Evolutionary conservation across 768 basidiomycete species (phyloP).

Genomic region (Sarcodon aspratus): DNA sequence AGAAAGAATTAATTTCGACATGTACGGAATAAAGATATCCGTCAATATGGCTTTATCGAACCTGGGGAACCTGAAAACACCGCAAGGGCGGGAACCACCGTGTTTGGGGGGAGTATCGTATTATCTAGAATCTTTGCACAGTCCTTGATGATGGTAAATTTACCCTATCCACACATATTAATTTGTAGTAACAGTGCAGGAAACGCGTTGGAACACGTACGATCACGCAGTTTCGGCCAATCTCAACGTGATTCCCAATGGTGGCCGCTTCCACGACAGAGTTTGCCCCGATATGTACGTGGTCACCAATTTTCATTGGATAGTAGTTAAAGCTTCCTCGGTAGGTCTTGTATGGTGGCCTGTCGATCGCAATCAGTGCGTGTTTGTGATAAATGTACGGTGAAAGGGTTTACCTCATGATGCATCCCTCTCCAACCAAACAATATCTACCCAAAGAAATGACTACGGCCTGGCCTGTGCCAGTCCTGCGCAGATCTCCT

Average conservation of each 20-base stretch:
- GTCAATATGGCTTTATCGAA: slow-evolving; percentile 14
- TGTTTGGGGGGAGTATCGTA: slow-evolving; percentile 83
- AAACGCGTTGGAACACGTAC: slow-evolving; percentile 30
- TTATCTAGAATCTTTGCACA: slow-evolving; percentile 85
- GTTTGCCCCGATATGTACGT: slow-evolving; percentile 87
- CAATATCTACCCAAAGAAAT: slow-evolving; percentile 92
- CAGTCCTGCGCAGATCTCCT: slow-evolving; percentile 84
- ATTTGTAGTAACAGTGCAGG: neutral
- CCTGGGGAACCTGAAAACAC: slow-evolving; percentile 87
- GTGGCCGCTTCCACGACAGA: slow-evolving; percentile 89
- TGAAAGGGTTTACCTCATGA: slow-evolving; percentile 56
- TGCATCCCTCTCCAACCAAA: slow-evolving; percentile 77
- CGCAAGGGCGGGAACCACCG: slow-evolving; percentile 83
- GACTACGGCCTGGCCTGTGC: slow-evolving; percentile 87
- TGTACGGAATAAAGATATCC: neutral
- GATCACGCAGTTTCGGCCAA: slow-evolving; percentile 92
- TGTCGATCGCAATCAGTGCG: slow-evolving; percentile 12
- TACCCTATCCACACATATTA: slow-evolving; percentile 45
- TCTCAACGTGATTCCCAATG: slow-evolving; percentile 89
- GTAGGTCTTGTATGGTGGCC: slow-evolving; percentile 85
- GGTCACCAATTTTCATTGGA: slow-evolving; percentile 93
- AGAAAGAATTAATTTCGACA: neutral
- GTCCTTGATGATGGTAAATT: slow-evolving; percentile 95
- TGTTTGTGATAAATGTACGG: neutral
- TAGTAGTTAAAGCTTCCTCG: slow-evolving; percentile 93